Evolutionary conservation across 441 rosid genomes (phyloP).

Genomic region (Gossypium aridum): DNA sequence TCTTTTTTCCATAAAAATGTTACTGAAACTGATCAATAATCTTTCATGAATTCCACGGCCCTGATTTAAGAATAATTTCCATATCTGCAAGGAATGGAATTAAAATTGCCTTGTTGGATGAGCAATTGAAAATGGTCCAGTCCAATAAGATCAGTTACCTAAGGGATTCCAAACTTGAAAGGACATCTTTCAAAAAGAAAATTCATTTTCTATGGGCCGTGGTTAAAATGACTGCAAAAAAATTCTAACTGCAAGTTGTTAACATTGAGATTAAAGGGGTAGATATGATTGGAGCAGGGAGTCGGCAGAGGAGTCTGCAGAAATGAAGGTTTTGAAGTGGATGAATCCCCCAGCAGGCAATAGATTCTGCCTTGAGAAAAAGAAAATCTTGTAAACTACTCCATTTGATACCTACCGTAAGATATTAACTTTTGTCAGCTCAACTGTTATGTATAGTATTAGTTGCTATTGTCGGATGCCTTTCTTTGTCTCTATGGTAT

Average conservation of each 20-base stretch:
- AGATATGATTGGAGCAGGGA: too few relatives aligned
- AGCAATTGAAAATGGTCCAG: slow-evolving; percentile 2
- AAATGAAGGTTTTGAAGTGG: not conserved
- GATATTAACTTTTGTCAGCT: slow-evolving; percentile 25
- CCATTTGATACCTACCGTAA: slow-evolving; percentile 26
- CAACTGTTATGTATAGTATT: slow-evolving; percentile 1
- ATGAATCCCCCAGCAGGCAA: not conserved
- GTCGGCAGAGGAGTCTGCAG: not conserved
- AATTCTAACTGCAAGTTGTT: not conserved
- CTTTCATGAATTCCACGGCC: not conserved
- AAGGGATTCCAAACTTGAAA: not conserved
- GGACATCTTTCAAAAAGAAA: not conserved
- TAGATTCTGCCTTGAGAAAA: not conserved
- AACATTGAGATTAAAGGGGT: not conserved
- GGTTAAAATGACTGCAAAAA: not conserved
- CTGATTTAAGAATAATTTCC: not conserved
- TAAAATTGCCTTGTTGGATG: not conserved
- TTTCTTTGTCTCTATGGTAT: slow-evolving; percentile 14
- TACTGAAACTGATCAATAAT: not conserved
- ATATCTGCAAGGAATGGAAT: slow-evolving; percentile 9
- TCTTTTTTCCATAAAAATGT: not conserved
- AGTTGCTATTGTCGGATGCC: slow-evolving; percentile 28
- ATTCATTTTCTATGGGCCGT: not conserved
- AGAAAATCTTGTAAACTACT: not conserved
- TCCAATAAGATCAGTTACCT: not conserved